Base-by-base conservation (phyloP, 352 stramenopile genomes). In the Pythium insidiosum region DNA sequence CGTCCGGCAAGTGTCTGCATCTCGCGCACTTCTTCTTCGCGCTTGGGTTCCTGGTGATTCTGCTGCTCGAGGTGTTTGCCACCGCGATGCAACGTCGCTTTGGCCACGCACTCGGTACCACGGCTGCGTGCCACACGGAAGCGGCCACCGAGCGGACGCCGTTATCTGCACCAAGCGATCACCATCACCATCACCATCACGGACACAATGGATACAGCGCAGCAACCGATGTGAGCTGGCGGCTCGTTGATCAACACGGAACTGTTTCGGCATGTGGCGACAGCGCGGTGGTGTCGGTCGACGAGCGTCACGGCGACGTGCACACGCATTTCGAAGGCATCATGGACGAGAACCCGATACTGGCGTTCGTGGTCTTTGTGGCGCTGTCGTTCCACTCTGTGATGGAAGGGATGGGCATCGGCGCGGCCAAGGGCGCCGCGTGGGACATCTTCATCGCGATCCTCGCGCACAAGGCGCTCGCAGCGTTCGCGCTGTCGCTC, bases 331-430 rank as follows among this genome's bases (percentile, higher is more conserved):
- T 78, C 29, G 65, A 84, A 55, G 65, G 63, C 20, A 72, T 89
- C 37, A 66, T 87, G 33, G 65, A 83, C 43, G 53, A 51, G 12
- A 84, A 84, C 31, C 68, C 70, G 13, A 56, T 79, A 21, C 44
- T 89, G 23, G 74, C 76, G 21, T 63, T 87, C n/a, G 61, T 86
- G 6, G 64, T 92, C n/a, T 87, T 89, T 50, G 51, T 72, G 11
- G 79, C 79, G 25, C 57, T 92, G 25, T 92, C 79, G 3, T 89
- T 92, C 58, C 79, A 92, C 52, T 92, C 79, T 11, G 53, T 89
- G 20, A 87, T 92, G 76, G 79, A 92, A 58, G 79, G 79, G 31
- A 85, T 92, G 64, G 79, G 76, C 47, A 71, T 92, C 30, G 79
- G 79, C 16, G 79, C 79, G 1, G 66, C 76, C 4, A 70, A 52